Evolutionary conservation across 345 rosid genomes (phyloP).

Genomic region (Populus ilicifolia): DNA sequence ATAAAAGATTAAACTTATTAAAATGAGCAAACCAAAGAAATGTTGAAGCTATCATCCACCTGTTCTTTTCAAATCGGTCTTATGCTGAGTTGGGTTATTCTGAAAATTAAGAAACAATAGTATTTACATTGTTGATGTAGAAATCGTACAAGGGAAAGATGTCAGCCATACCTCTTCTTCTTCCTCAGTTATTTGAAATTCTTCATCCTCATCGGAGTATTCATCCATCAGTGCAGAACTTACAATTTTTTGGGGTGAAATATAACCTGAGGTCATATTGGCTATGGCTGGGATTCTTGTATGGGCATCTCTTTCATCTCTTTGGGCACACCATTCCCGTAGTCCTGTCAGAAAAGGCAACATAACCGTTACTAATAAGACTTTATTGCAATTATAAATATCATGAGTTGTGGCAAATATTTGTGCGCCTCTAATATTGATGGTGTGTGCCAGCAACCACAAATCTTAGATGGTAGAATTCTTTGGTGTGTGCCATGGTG

Average conservation of each 20-base stretch:
- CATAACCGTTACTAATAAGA: no score
- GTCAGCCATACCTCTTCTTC: slow-evolving; percentile 73
- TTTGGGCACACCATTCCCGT: slow-evolving; percentile 95
- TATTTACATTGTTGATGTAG: background rate
- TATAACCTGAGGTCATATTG: slow-evolving; percentile 80
- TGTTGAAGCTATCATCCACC: slow-evolving; percentile 36
- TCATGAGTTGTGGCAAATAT: no score
- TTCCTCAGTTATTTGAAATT: slow-evolving; percentile 76
- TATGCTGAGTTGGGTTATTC: slow-evolving; percentile 44
- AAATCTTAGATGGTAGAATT: no score
- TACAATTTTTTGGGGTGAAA: slow-evolving; percentile 35
- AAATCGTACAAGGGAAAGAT: background rate
- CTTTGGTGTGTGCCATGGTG: no score
- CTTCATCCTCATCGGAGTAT: slow-evolving; percentile 93
- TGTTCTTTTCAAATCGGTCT: slow-evolving; percentile 53
- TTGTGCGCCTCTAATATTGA: no score
- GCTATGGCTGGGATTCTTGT: slow-evolving; percentile 95
- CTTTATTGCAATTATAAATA: no score
- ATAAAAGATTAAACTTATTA: background rate
- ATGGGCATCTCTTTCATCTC: slow-evolving; percentile 87
- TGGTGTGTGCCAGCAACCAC: no score
- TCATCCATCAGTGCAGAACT: slow-evolving; percentile 79
- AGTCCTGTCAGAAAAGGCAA: slow-evolving; percentile 45
- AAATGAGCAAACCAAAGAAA: background rate
- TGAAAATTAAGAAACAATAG: slow-evolving; percentile 18